Evolutionary conservation across 768 basidiomycete species (phyloP).

Genomic region (Lactifluus volemus): DNA sequence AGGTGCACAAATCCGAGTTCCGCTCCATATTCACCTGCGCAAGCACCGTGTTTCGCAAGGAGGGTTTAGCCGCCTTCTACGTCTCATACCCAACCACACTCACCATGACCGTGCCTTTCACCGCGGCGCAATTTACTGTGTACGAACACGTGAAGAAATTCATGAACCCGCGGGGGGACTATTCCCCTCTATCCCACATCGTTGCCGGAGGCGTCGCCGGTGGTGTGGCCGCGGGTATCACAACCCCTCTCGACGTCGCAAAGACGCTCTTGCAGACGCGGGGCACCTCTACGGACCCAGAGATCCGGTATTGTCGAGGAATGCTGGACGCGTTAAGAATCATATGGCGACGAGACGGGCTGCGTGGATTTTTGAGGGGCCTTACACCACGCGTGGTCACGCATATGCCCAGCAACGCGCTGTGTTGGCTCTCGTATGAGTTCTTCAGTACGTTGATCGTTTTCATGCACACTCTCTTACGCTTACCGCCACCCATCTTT

Average conservation of each 20-base stretch:
- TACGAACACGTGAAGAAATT: conserved; percentile 88
- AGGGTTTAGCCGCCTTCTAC: conserved; percentile 90
- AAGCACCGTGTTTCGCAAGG: conserved; percentile 69
- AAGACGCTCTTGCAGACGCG: conserved; percentile 96
- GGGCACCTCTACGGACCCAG: conserved; percentile 75
- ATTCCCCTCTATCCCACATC: conserved; percentile 92
- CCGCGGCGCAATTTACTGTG: conserved; percentile 94
- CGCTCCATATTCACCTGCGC: conserved; percentile 84
- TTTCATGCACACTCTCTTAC: background rate
- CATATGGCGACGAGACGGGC: conserved; percentile 79
- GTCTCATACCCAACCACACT: conserved; percentile 98
- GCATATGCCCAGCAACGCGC: conserved; percentile 92
- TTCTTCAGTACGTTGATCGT: conserved; percentile 79
- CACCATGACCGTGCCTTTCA: conserved; percentile 95
- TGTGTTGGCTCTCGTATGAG: conserved; percentile 97
- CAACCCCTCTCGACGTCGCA: conserved; percentile 94
- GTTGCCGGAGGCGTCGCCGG: conserved; percentile 88
- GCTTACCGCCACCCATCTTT: background rate
- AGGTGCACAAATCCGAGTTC: conserved; percentile 89
- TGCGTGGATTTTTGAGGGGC: conserved; percentile 80
- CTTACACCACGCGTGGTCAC: conserved; percentile 88
- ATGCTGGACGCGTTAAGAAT: conserved; percentile 85
- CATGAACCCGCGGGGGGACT: conserved; percentile 77
- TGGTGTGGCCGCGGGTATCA: conserved; percentile 89
- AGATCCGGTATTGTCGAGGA: conserved; percentile 76